These are phyloP conservation scores for Arthrobotrys megalospora DNA, from an alignment of 2,329 filamentous ascomycete genomes.

Conservation along the genomic window DNA sequence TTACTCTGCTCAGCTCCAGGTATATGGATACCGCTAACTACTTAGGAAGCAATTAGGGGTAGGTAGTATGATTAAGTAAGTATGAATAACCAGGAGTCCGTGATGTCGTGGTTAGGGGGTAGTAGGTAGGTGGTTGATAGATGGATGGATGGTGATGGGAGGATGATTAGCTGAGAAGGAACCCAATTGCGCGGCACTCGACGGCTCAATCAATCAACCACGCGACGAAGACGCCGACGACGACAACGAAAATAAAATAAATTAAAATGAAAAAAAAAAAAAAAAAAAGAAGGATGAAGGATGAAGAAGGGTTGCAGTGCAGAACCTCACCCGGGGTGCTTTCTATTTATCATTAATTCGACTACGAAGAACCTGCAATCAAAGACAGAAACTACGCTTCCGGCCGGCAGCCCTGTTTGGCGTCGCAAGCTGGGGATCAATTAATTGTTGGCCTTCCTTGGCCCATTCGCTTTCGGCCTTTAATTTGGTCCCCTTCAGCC, in stretches of 20 bases:
- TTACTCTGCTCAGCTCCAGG: not conserved
- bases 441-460: not conserved
- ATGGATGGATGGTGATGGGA: not conserved
- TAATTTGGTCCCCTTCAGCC: slow-evolving; percentile 12
- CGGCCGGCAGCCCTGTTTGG: slow-evolving; percentile 12
- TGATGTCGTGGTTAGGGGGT: too few relatives aligned
- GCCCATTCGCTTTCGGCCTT: slow-evolving; percentile 19
- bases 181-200: not conserved
- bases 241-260: not conserved
- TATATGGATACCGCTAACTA: not conserved
- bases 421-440: slow-evolving; percentile 17
- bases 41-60: not conserved
- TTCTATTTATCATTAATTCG: not conserved
- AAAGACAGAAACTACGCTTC: not conserved
- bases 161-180: not conserved
- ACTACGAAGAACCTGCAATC: not conserved
- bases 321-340: not conserved
- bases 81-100: too few relatives aligned
- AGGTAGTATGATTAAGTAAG: not conserved
- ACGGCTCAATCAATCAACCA: not conserved
- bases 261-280: not conserved
- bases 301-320: not conserved
- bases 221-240: not conserved
- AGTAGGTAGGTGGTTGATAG: not conserved
- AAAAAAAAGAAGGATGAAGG: not conserved